A percentile compares a stretch with the other conserved stretches of the same genome.
Conservation (phyloP, 2,329 filamentous ascomycete species). For the Ambrosiella beaveri region DNA sequence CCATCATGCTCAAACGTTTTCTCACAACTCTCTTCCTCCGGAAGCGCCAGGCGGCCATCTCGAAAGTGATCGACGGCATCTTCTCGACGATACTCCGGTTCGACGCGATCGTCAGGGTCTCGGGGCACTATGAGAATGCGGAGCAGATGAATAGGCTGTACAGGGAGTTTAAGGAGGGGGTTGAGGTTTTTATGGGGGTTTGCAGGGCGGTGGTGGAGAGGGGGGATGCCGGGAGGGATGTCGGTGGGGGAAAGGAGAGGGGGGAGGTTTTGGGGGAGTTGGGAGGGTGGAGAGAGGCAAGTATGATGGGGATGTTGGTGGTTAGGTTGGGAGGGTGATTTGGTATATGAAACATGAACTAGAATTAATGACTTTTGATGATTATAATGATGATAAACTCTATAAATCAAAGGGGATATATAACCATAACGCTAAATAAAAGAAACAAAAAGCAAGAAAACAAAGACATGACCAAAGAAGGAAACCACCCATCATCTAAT, state of each 20-base stretch:
- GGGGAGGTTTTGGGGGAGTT: conserved; percentile 21
- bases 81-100: conserved; percentile 58
- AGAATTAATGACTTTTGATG: no score
- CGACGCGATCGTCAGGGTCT: conserved; percentile 32
- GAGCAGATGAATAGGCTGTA: conserved; percentile 34
- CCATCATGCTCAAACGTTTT: conserved; percentile 56
- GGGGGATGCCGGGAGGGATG: conserved; percentile 24
- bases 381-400: no score
- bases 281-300: conserved; percentile 29
- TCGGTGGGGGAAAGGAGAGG: conserved; percentile 18
- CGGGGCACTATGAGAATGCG: conserved; percentile 19
- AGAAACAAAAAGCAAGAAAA: no score
- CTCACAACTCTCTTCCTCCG: conserved; percentile 56
- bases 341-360: no score
- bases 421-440: no score
- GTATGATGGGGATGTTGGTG: conserved; percentile 50
- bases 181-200: conserved; percentile 56
- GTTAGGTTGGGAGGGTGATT: conserved; percentile 33
- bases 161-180: conserved; percentile 48
- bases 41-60: conserved; percentile 55
- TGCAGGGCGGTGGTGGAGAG: conserved; percentile 52
- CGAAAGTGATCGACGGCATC: conserved; percentile 59
- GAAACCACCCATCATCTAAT: no score
- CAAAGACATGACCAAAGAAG: no score
- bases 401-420: no score